Conservation (phyloP, 2,329 filamentous ascomycete genomes). For the Ramularia endophylla region DNA sequence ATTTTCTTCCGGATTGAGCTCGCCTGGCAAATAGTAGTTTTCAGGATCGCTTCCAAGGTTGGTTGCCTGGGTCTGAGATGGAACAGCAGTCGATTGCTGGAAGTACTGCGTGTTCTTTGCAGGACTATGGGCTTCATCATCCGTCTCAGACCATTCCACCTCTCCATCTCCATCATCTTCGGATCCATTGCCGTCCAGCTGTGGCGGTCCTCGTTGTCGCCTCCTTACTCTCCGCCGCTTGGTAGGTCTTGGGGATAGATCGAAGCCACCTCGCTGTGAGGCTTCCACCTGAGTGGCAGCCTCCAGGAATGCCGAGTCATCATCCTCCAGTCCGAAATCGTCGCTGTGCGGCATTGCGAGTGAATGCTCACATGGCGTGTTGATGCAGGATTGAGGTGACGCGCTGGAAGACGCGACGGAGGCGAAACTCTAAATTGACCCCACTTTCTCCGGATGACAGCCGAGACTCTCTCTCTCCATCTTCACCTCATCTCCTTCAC, state of each 20-base stretch:
- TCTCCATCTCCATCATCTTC: conserved; percentile 4
- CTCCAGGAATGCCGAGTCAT: conserved; percentile 28
- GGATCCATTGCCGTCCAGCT: conserved; percentile 23
- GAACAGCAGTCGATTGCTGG: conserved; percentile 6
- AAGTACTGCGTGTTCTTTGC: conserved; percentile 9
- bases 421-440: no score
- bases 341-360: conserved; percentile 28
- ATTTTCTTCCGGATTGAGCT: conserved; percentile 15
- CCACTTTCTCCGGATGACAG: no score
- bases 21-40: conserved; percentile 24
- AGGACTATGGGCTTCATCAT: conserved; percentile 18
- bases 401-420: no score
- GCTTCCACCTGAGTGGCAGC: conserved; percentile 28
- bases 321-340: conserved; percentile 28
- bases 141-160: conserved; percentile 14
- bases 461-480: no score
- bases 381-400: no score
- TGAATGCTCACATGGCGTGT: conserved; percentile 7
- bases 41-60: conserved; percentile 11
- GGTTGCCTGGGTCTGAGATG: conserved; percentile 3
- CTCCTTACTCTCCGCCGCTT: conserved; percentile 25
- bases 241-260: conserved; percentile 27
- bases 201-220: conserved; percentile 6
- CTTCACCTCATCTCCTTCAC: no score
- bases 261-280: conserved; percentile 25